Conservation (phyloP, 495 filamentous ascomycete genomes). For the Bacidia gigantensis region DNA sequence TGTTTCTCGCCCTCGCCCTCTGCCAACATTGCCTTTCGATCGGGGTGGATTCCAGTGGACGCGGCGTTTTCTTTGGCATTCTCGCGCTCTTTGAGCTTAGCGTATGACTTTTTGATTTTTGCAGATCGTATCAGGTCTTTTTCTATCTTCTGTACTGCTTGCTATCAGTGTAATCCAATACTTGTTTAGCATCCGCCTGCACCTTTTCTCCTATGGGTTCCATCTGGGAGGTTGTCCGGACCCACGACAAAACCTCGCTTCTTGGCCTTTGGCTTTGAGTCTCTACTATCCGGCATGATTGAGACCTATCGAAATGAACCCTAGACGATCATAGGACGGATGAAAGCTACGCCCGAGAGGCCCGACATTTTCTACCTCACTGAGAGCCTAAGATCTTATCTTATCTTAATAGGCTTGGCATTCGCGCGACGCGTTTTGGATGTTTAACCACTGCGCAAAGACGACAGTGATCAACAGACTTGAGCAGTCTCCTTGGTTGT, state of each 20-base stretch:
- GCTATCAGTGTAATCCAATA: background rate
- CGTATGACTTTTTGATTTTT: conserved; percentile 86
- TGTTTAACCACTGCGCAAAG: too few relatives aligned
- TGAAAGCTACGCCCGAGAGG: too few relatives aligned
- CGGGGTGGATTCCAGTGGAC: conserved; percentile 52
- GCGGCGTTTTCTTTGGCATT: conserved; percentile 21
- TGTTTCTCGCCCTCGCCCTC: conserved; percentile 23
- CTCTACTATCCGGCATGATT: too few relatives aligned
- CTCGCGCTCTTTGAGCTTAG: conserved; percentile 64
- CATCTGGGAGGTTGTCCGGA: conserved; percentile 86
- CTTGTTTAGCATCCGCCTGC: conserved; percentile 6
- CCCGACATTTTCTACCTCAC: background rate
- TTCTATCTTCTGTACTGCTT: conserved; percentile 80
- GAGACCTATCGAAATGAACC: too few relatives aligned
- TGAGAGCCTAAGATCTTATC: too few relatives aligned
- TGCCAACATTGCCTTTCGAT: conserved; percentile 54
- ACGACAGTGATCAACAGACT: too few relatives aligned
- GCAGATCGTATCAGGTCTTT: conserved; percentile 79
- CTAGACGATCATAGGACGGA: too few relatives aligned
- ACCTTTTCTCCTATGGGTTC: conserved; percentile 84
- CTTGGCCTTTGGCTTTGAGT: background rate
- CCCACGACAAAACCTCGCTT: conserved; percentile 56
- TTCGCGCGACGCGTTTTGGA: background rate
- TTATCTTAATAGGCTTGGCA: background rate
- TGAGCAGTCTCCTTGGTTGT: background rate